Conservation (phyloP, 495 filamentous ascomycete genomes). For the Penicillium waksmanii region DNA sequence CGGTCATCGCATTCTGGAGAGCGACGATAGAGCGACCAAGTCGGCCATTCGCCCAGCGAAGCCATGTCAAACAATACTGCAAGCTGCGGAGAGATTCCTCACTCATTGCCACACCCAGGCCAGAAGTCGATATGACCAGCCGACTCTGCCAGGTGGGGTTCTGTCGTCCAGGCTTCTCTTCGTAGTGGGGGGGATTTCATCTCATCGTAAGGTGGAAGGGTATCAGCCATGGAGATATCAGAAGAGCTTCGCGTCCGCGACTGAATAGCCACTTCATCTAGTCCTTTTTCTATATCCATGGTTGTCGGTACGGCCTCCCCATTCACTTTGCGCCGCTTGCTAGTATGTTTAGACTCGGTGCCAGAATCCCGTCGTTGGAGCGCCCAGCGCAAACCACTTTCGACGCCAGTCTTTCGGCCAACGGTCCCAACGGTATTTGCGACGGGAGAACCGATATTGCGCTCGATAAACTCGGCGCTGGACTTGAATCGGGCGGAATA, state of each 20-base stretch:
- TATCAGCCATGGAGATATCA: slow-evolving; percentile 61
- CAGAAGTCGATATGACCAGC: slow-evolving; percentile 81
- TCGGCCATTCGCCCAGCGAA: slow-evolving; percentile 77
- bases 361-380: slow-evolving; percentile 52
- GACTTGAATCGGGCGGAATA: slow-evolving; percentile 85
- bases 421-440: slow-evolving; percentile 82
- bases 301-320: slow-evolving; percentile 34
- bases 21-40: slow-evolving; percentile 69
- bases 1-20: slow-evolving; percentile 70
- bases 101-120: slow-evolving; percentile 83
- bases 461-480: slow-evolving; percentile 83
- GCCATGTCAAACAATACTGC: slow-evolving; percentile 73
- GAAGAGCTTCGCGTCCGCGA: slow-evolving; percentile 41
- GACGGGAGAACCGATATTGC: slow-evolving; percentile 76
- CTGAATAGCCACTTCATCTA: slow-evolving; percentile 15
- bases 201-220: slow-evolving; percentile 80
- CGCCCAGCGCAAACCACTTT: slow-evolving; percentile 79
- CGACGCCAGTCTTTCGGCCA: slow-evolving; percentile 79
- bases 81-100: slow-evolving; percentile 78
- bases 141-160: slow-evolving; percentile 72
- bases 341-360: slow-evolving; percentile 48
- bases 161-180: slow-evolving; percentile 42
- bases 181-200: slow-evolving; percentile 73
- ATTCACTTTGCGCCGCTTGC: slow-evolving; percentile 67
- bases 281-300: slow-evolving; percentile 46